These are phyloP conservation scores for Poteriospumella lacustris DNA, from an alignment of 108 stramenopile genomes.

Conservation along the genomic window DNA sequence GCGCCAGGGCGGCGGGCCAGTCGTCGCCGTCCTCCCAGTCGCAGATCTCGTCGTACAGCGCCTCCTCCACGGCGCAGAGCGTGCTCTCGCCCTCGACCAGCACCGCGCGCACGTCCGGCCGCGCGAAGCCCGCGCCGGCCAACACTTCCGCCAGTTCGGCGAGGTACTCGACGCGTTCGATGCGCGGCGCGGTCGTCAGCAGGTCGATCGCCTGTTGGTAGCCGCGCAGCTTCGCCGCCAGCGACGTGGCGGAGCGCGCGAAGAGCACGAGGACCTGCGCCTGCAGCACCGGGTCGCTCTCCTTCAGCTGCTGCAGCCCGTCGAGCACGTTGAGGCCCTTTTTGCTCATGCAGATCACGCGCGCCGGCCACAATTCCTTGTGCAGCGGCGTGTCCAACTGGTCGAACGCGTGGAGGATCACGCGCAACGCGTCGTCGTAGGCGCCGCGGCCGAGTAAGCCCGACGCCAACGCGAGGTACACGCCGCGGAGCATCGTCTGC, in stretches of 20 bases:
- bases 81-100: neutral
- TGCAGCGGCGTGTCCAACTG: neutral
- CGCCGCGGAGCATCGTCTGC: neutral
- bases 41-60: neutral
- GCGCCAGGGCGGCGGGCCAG: neutral
- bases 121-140: neutral
- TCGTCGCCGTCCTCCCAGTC: neutral
- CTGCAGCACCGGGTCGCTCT: conserved; percentile 3
- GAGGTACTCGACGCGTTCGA: conserved; percentile 9
- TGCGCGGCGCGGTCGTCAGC: neutral
- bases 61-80: neutral
- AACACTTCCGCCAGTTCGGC: neutral
- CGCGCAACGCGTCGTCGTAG: neutral
- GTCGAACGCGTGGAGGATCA: neutral
- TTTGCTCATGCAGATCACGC: conserved; percentile 10
- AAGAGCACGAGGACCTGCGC: neutral
- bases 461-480: neutral
- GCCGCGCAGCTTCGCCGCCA: neutral
- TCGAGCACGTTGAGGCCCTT: neutral
- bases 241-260: neutral
- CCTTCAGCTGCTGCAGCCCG: conserved; percentile 8
- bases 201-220: neutral
- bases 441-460: neutral
- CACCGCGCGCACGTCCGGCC: neutral
- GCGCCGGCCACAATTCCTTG: neutral